phyloP scores from a whole-genome alignment of 2,329 filamentous ascomycete genomes.

The Helotiales sp. region DNA sequence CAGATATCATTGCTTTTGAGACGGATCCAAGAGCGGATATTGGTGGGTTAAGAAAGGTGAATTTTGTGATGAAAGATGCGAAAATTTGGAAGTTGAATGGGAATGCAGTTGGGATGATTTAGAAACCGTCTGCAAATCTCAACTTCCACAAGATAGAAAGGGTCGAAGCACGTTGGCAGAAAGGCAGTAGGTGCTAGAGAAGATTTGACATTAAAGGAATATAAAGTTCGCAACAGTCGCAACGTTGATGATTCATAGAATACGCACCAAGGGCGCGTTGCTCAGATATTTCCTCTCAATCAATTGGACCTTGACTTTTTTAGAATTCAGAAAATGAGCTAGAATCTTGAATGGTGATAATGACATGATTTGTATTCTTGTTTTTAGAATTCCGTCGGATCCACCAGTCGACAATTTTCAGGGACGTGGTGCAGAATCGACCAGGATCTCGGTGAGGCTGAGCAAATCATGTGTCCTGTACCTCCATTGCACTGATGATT shows the following conservation, averaged over 20 bases:
- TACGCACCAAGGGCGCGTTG: too few species aligned
- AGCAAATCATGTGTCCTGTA: neutral
- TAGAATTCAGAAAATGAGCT: neutral
- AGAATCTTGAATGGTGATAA: neutral
- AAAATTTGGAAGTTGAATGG: conserved; percentile 51
- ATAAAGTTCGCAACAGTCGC: too few species aligned
- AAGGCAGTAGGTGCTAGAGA: too few species aligned
- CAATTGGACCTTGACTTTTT: too few species aligned
- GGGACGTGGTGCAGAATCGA: neutral
- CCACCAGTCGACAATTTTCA: neutral
- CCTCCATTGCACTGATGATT: neutral
- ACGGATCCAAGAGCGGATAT: conserved; percentile 50
- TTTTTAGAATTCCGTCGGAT: neutral
- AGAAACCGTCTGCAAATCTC: neutral
- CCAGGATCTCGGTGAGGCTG: neutral
- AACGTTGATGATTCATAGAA: too few species aligned
- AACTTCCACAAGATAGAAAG: too few species aligned
- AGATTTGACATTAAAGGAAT: too few species aligned
- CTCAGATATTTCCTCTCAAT: too few species aligned
- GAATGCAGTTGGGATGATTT: neutral
- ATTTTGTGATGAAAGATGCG: conserved; percentile 63
- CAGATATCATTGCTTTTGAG: conserved; percentile 57
- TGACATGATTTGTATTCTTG: neutral
- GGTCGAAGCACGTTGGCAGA: too few species aligned
- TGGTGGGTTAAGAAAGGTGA: conserved; percentile 51